These are phyloP conservation scores for Colletotrichum eremochloae DNA, from an alignment of 2,329 filamentous ascomycete genomes.

Conservation along the genomic window DNA sequence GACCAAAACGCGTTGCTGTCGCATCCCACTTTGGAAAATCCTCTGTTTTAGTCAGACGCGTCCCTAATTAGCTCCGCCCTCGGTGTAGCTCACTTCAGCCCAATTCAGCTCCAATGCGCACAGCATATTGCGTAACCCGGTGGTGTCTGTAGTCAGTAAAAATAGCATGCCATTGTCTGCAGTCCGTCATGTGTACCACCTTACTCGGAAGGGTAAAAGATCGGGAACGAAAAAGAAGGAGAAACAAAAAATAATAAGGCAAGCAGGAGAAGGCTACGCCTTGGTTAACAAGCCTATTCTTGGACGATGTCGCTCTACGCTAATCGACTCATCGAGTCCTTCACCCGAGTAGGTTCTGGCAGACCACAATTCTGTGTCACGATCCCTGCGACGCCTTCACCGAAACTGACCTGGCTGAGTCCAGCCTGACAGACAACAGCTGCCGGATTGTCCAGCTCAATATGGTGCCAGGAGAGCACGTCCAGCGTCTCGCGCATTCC, in stretches of 20 bases:
- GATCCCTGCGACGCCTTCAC: constrained; percentile 36
- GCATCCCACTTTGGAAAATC: constrained; percentile 14
- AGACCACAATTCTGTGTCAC: constrained; percentile 18
- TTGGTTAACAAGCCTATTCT: background rate
- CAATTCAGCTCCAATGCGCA: constrained; percentile 19
- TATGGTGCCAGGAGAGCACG: constrained; percentile 21
- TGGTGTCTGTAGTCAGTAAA: constrained; percentile 19
- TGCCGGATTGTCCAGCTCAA: constrained; percentile 15
- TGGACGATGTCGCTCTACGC: constrained; percentile 2
- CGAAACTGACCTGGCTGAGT: constrained; percentile 15
- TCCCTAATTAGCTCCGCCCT: constrained; percentile 11
- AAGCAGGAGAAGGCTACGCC: background rate
- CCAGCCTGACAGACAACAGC: constrained; percentile 27
- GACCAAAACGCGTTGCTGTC: constrained; percentile 32
- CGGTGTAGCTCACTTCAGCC: constrained; percentile 9
- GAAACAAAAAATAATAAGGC: background rate
- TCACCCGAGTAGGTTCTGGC: constrained; percentile 13
- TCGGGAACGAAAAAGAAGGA: background rate
- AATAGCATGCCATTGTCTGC: constrained; percentile 17
- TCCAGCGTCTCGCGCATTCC: constrained; percentile 28
- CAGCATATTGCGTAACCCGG: background rate
- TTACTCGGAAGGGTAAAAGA: background rate
- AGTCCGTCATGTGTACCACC: background rate
- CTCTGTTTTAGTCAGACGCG: constrained; percentile 21
- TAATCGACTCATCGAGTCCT: constrained; percentile 9